Percentiles rank a stretch among this genome's conserved stretches.
phyloP scores from a whole-genome alignment of 176 grass and related monocot species.

The Carex pumila region DNA sequence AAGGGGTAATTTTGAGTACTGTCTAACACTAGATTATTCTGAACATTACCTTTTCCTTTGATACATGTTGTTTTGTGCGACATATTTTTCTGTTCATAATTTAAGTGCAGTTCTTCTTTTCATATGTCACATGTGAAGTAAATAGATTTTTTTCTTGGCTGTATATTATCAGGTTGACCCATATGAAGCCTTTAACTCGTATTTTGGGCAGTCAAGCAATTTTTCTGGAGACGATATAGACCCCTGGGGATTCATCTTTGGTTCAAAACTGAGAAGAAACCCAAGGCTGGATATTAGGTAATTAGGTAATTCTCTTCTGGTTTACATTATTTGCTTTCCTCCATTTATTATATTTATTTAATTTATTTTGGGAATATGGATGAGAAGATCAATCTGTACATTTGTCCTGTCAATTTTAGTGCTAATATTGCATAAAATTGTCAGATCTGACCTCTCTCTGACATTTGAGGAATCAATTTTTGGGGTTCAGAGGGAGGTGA shows the following conservation, averaged over 20 bases:
- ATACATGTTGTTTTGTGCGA: neutral
- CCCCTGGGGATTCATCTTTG: slow-evolving; percentile 35
- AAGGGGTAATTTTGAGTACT: slow-evolving; percentile 43
- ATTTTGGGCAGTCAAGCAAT: slow-evolving; percentile 56
- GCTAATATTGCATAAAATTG: slow-evolving; percentile 2
- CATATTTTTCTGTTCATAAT: neutral
- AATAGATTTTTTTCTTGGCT: slow-evolving; percentile 1
- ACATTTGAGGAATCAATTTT: slow-evolving; percentile 92
- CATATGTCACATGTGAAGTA: neutral
- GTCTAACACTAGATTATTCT: slow-evolving; percentile 4
- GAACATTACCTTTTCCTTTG: neutral
- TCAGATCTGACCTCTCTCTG: slow-evolving; percentile 65
- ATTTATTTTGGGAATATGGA: slow-evolving; percentile 1
- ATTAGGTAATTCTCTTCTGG: neutral
- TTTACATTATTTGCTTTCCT: neutral
- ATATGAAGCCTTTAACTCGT: slow-evolving; percentile 76
- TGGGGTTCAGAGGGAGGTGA: slow-evolving; percentile 43
- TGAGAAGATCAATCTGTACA: neutral
- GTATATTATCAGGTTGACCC: slow-evolving; percentile 62
- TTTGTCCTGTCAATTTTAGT: neutral
- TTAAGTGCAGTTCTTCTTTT: neutral
- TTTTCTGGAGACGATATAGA: slow-evolving; percentile 49
- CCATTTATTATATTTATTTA: neutral
- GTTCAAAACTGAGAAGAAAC: slow-evolving; percentile 34
- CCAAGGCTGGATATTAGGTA: slow-evolving; percentile 71